These are phyloP conservation scores for Aspergillus versicolor DNA, from an alignment of 2,329 filamentous ascomycete genomes.

Conservation along the genomic window DNA sequence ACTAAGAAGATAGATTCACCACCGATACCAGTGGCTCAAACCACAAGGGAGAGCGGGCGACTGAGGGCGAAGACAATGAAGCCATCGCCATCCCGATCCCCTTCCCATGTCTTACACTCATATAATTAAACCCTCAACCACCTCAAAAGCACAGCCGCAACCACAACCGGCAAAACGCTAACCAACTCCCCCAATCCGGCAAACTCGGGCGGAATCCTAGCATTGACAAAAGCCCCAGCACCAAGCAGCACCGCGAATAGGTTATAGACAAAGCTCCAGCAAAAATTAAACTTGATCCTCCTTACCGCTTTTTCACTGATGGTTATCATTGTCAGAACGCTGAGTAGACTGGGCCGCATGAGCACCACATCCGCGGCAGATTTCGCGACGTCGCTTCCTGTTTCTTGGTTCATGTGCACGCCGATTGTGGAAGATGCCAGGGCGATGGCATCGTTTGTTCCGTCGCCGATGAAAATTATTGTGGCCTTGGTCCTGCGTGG, in stretches of 20 bases:
- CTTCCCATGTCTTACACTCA: no score
- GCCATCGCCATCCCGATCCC: no score
- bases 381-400: slow-evolving; percentile 61
- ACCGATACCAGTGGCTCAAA: no score
- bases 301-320: slow-evolving; percentile 45
- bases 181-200: slow-evolving; percentile 72
- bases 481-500: slow-evolving; percentile 25
- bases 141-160: slow-evolving; percentile 50
- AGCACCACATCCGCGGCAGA: slow-evolving; percentile 69
- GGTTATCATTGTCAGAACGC: slow-evolving; percentile 60
- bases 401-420: slow-evolving; percentile 61
- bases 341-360: slow-evolving; percentile 55
- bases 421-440: slow-evolving; percentile 70
- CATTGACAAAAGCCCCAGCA: slow-evolving; percentile 62
- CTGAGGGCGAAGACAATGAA: neutral
- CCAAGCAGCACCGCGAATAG: slow-evolving; percentile 65
- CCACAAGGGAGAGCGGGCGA: no score
- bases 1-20: no score
- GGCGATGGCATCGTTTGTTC: slow-evolving; percentile 75
- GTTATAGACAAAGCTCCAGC: slow-evolving; percentile 71
- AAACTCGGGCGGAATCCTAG: slow-evolving; percentile 61
- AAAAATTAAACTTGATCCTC: slow-evolving; percentile 67
- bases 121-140: slow-evolving; percentile 17
- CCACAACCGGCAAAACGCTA: slow-evolving; percentile 69
- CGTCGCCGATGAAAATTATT: slow-evolving; percentile 73